phyloP scores from a whole-genome alignment of 371 early-diverging fungal species.

The Mycotypha africana region DNA sequence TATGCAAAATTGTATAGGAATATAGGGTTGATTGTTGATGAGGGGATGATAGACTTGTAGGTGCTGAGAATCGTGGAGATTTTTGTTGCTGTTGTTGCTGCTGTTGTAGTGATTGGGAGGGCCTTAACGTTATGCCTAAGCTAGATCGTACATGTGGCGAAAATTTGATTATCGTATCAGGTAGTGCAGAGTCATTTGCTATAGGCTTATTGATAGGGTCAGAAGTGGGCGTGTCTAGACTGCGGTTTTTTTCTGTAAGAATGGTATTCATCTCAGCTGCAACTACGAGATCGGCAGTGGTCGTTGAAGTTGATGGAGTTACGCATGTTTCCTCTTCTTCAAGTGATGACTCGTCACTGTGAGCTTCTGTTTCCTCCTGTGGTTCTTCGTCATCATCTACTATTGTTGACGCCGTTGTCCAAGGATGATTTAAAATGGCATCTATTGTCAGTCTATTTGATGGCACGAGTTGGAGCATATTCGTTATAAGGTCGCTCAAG shows the following conservation, averaged over 20 bases:
- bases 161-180: too few relatives aligned
- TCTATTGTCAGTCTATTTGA: constrained; percentile 58
- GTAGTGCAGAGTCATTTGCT: not conserved
- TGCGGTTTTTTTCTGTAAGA: too few relatives aligned
- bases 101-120: too few relatives aligned
- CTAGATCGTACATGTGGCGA: constrained; percentile 26
- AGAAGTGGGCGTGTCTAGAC: too few relatives aligned
- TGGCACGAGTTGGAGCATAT: constrained; percentile 65
- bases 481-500: constrained; percentile 39
- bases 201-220: not conserved
- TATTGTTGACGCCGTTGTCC: too few relatives aligned
- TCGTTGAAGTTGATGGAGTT: constrained; percentile 18
- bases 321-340: constrained; percentile 2
- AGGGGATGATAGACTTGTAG: constrained; percentile 15
- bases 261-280: too few relatives aligned
- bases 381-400: constrained; percentile 19
- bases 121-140: constrained; percentile 14
- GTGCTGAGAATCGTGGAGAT: constrained; percentile 36
- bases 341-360: constrained; percentile 3
- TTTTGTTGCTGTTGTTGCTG: constrained; percentile 3
- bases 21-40: constrained; percentile 8
- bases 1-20: too few relatives aligned
- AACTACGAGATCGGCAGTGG: not conserved
- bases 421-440: constrained; percentile 66
- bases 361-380: constrained; percentile 30